Evolutionary conservation across 257 asterid species (phyloP), one percentile per base, ranked within the genome.

Genomic region (Cruciata laevipes): DNA sequence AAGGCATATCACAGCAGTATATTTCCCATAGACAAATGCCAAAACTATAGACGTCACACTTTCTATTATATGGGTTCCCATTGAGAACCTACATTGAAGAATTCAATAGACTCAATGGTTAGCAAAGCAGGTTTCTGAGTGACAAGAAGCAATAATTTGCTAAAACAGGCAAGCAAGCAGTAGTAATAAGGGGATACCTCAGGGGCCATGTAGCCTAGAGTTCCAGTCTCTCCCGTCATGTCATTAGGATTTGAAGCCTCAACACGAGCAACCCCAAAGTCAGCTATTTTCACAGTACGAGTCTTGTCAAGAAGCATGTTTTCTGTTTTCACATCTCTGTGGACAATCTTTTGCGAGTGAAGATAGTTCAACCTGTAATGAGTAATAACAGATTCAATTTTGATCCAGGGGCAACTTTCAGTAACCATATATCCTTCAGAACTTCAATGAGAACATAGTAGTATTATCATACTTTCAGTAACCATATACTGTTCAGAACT

Each of bases 131-230:
- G 52, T 18, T 33, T 12, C 20, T 33, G 17, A 42, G 31, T 25
- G 44, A 58, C 51, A 38, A 27, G 6, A 67, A 65, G 51, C 12
- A 67, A 21, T 44, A 67, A 38, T 13, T 69, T 38, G 37, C 68
- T 14, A 14, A 47, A 20, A 62, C 52, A 65, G 21, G 3, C 14
- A 58, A 12, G 67, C 51, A 2, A 70, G 44, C 56, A 32, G 44
- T 30, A 63, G 23, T 31, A 67, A n/a, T 12, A 69, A 63, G 75
- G 66, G 24, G 56, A 76, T 81, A 91, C 97, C 96, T 91, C 97
- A 17, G 96, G 97, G 53, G 96, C 97, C 97, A 91, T 91, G 74
- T 91, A 89, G 55, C 98, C 98, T 35, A 91, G 94, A 47, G 98
- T 91, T 40, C 96, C 96, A 16, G 98, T 91, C 76, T 89, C 98